Conservation (phyloP, 805 yeast species). For the Pichia deserticola region DNA sequence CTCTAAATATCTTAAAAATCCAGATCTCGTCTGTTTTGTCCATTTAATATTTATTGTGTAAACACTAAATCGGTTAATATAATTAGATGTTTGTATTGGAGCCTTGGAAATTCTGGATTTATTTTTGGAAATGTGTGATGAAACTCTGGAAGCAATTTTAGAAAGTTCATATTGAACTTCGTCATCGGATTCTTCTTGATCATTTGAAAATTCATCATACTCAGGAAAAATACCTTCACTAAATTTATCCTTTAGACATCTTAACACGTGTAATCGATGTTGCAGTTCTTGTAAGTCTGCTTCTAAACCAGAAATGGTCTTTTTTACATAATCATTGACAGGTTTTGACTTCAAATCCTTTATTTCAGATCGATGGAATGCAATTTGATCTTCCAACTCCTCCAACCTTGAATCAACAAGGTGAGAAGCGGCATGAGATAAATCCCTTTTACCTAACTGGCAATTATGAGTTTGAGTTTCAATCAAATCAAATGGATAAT, state of each 20-base stretch:
- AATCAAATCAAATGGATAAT: conserved; percentile 48
- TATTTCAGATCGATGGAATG: conserved; percentile 20
- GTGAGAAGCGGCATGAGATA: conserved; percentile 46
- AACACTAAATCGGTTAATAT: conserved; percentile 60
- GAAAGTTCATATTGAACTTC: conserved; percentile 14
- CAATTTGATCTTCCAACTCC: conserved; percentile 35
- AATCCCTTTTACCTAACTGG: conserved; percentile 44
- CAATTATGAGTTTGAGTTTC: conserved; percentile 62
- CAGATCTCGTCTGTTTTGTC: conserved; percentile 62
- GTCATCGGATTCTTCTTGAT: conserved; percentile 17
- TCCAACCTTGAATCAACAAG: conserved; percentile 35
- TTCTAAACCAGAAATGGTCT: conserved; percentile 19
- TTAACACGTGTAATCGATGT: conserved; percentile 21
- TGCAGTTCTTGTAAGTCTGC: conserved; percentile 26
- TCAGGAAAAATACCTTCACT: conserved; percentile 22
- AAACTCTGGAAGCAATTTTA: conserved; percentile 12
- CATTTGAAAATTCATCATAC: conserved; percentile 19
- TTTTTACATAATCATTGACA: conserved; percentile 2
- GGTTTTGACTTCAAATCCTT: conserved; percentile 14
- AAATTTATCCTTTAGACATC: conserved; percentile 19
- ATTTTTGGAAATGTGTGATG: conserved; percentile 13
- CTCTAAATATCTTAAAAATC: conserved; percentile 48
- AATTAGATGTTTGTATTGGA: conserved; percentile 29
- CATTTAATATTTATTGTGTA: conserved; percentile 72
- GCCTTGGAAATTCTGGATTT: conserved; percentile 15